Evolutionary conservation across 192 early-diverging fungal species (phyloP).

Genomic region (Coemansia sp.): DNA sequence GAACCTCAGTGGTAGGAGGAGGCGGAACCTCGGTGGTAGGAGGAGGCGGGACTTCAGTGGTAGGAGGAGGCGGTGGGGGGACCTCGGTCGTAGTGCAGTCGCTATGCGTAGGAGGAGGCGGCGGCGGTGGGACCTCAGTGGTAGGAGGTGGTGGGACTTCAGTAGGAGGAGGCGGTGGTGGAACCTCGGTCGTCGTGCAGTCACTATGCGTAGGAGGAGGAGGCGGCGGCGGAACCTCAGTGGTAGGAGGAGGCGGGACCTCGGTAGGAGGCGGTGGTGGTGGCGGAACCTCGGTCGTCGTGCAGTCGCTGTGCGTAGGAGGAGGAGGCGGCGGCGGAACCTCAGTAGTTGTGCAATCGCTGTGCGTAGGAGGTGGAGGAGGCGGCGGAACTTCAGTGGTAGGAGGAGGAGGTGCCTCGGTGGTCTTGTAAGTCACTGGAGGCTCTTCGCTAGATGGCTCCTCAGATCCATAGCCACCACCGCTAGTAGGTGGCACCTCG

Average conservation of each 20-base stretch:
- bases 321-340: background rate
- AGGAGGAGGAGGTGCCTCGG: constrained; percentile 5
- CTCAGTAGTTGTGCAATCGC: too few species aligned
- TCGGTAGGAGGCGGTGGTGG: too few species aligned
- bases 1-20: constrained; percentile 3
- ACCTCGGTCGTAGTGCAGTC: too few species aligned
- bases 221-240: constrained; percentile 20
- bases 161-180: too few species aligned
- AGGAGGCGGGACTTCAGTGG: constrained; percentile 20
- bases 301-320: too few species aligned
- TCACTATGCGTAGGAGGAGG: constrained; percentile 1
- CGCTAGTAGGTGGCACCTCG: constrained; percentile 7
- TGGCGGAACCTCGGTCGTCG: too few species aligned
- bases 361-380: background rate
- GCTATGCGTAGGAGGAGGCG: too few species aligned
- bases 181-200: too few species aligned
- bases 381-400: constrained; percentile 6
- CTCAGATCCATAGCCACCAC: constrained; percentile 16
- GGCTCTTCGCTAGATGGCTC: constrained; percentile 22
- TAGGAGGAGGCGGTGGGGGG: background rate
- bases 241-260: constrained; percentile 3
- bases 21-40: constrained; percentile 7
- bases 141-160: background rate
- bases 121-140: too few species aligned
- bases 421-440: constrained; percentile 5